A percentile compares a stretch with the other conserved stretches of the same genome.
Evolutionary conservation across 1,139 yeast species (phyloP).

Genomic region (Saccharomyces hybrid): DNA sequence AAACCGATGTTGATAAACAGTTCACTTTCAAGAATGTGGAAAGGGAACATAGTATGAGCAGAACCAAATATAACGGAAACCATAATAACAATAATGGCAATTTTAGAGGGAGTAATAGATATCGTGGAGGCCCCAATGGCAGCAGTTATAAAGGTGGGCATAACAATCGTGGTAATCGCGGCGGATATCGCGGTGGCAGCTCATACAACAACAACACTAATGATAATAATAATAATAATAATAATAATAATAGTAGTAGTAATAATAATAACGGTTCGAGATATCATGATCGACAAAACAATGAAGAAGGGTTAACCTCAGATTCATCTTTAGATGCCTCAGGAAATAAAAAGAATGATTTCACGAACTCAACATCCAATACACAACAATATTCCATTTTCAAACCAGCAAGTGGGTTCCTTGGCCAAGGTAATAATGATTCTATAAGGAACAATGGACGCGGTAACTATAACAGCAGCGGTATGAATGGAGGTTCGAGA

Average conservation of each 20-base stretch:
- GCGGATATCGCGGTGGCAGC: constrained; percentile 8
- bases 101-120: constrained; percentile 7
- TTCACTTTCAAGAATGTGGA: constrained; percentile 15
- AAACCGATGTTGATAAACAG: constrained; percentile 2
- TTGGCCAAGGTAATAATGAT: constrained; percentile 6
- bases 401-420: constrained; percentile 27
- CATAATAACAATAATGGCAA: constrained; percentile 11
- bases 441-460: constrained; percentile 3
- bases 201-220: not conserved
- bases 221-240: constrained; percentile 1
- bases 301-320: not conserved
- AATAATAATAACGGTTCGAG: constrained; percentile 4
- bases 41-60: constrained; percentile 5
- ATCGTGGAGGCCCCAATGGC: constrained; percentile 6
- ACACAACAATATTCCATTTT: constrained; percentile 17
- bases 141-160: constrained; percentile 9
- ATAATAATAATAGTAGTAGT: not conserved
- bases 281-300: not conserved
- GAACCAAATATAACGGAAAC: constrained; percentile 4
- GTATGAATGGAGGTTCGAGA: constrained; percentile 13
- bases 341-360: not conserved
- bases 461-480: constrained; percentile 8
- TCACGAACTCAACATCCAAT: not conserved
- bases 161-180: constrained; percentile 7
- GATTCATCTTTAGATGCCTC: not conserved